phyloP scores from a whole-genome alignment of 306 rosid species.

The Dryas drummondii region DNA sequence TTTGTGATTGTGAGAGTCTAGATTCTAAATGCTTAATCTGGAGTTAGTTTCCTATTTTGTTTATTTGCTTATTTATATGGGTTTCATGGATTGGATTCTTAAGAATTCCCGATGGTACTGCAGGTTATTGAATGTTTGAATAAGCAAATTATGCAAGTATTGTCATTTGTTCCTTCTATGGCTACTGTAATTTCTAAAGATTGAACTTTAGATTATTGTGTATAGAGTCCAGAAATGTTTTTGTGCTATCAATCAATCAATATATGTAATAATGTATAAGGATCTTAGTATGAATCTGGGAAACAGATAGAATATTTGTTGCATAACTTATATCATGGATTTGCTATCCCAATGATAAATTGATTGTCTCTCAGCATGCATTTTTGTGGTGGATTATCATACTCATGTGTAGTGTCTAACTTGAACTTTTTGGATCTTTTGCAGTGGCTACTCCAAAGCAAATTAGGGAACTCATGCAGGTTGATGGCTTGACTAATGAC shows the following conservation, averaged over 20 bases:
- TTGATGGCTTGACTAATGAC: slow-evolving; percentile 94
- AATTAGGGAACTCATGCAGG: slow-evolving; percentile 97
- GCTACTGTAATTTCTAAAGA: slow-evolving; percentile 15
- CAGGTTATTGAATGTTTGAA: slow-evolving; percentile 20
- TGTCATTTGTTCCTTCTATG: neutral
- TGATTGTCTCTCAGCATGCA: slow-evolving; percentile 17
- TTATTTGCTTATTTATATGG: slow-evolving; percentile 3
- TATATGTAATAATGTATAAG: slow-evolving; percentile 3
- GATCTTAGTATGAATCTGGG: slow-evolving; percentile 15
- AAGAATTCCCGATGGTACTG: slow-evolving; percentile 8
- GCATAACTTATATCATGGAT: slow-evolving; percentile 20
- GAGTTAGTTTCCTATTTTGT: slow-evolving; percentile 24
- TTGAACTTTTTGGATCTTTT: slow-evolving; percentile 21
- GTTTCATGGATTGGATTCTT: slow-evolving; percentile 10
- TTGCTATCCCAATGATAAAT: slow-evolving; percentile 13
- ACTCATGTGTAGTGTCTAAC: slow-evolving; percentile 30
- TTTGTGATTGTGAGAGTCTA: slow-evolving; percentile 3
- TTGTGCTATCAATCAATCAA: neutral
- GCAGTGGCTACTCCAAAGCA: slow-evolving; percentile 98
- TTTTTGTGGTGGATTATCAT: slow-evolving; percentile 14
- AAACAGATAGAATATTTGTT: slow-evolving; percentile 16
- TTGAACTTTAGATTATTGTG: slow-evolving; percentile 8
- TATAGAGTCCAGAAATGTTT: neutral
- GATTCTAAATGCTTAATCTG: slow-evolving; percentile 25
- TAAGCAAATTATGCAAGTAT: neutral